Conservation (phyloP, 75 land plant genomes). For the Azolla pinnata region DNA sequence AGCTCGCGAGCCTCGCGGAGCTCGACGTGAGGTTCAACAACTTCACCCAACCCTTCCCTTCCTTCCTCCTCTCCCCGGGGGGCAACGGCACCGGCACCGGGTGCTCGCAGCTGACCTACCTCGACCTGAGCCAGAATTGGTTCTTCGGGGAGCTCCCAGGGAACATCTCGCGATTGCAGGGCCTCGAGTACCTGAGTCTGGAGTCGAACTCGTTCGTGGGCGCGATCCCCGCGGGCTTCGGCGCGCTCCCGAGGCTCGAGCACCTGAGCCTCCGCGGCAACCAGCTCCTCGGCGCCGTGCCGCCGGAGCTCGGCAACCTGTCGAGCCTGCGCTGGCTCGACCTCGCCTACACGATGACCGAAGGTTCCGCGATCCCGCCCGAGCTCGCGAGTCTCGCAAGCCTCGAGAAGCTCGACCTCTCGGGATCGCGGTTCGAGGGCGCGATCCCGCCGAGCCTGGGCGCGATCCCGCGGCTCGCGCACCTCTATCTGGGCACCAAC, state of each 20-base stretch:
- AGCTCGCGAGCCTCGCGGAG: too few species aligned
- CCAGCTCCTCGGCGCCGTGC: constrained; percentile 42
- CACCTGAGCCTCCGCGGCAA: too few species aligned
- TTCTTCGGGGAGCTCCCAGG: constrained; percentile 54
- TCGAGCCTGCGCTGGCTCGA: constrained; percentile 47
- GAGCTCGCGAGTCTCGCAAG: constrained; percentile 30
- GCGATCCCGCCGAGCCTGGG: constrained; percentile 29
- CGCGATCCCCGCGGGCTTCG: constrained; percentile 11
- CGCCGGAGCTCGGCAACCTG: constrained; percentile 36
- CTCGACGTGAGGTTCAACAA: too few species aligned
- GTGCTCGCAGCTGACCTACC: constrained; percentile 43
- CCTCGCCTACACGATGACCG: constrained; percentile 18
- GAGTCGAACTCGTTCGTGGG: constrained; percentile 66
- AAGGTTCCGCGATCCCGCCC: constrained; percentile 2
- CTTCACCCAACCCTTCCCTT: too few species aligned
- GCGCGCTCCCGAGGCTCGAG: too few species aligned
- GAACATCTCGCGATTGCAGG: constrained; percentile 43
- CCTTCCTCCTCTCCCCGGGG: too few species aligned
- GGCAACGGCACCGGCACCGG: too few species aligned
- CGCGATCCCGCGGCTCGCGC: constrained; percentile 20
- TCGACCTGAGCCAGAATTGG: constrained; percentile 46
- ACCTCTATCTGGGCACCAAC: constrained; percentile 40
- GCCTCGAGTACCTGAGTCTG: constrained; percentile 49
- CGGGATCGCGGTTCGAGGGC: constrained; percentile 29
- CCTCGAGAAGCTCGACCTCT: constrained; percentile 38